Evolutionary conservation across 768 basidiomycete genomes (phyloP), one percentile per base, ranked within the genome.

Genomic region (Phanerochaete carnosa): DNA sequence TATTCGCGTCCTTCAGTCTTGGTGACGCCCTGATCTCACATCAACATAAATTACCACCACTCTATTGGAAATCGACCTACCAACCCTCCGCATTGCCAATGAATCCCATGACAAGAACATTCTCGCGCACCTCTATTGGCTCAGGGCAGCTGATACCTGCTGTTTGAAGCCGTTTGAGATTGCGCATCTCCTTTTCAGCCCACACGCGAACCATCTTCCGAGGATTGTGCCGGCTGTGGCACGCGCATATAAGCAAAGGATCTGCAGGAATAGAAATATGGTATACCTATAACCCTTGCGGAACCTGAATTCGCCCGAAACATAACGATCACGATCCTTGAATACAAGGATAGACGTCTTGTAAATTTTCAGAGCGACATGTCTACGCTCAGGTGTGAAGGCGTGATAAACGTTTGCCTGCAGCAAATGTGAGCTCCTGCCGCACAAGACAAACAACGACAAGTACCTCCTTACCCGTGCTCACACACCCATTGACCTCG

Each of bases 181-280:
- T 99, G 25, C 97, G 86, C 89, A 98, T 90, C 74, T 99, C 97
- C 76, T 99, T 99, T 75, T 99, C 97, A 1, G 97, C 97, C 97
- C 97, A 99, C 2, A 98, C 74, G 16, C 94, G 83, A 22, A 99
- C 95, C 96, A 99, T 98, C 76, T 99, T 99, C 28, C 97, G 85
- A 16, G 97, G 96, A 70, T 98, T 99, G 62, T 83, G 87, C 59
- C 89, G 88, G 69, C 79, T 77, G 30, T 26, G 22, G 23, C 23
- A 29, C 30, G 26, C 32, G 39, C 22, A 46, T 15, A 15, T 23
- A 28, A 19, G 32, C 33, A 15, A 53, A 35, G 16, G 1, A 2
- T 28, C 16, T 28, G 29, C 19, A 19, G 29, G 35, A 29, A 25
- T 59, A 76, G 76, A 30, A 19, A 11, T 2, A 22, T 50, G 32